Base-by-base conservation (phyloP, 192 early-diverging fungal genomes). In the Entrophospora sp. region DNA sequence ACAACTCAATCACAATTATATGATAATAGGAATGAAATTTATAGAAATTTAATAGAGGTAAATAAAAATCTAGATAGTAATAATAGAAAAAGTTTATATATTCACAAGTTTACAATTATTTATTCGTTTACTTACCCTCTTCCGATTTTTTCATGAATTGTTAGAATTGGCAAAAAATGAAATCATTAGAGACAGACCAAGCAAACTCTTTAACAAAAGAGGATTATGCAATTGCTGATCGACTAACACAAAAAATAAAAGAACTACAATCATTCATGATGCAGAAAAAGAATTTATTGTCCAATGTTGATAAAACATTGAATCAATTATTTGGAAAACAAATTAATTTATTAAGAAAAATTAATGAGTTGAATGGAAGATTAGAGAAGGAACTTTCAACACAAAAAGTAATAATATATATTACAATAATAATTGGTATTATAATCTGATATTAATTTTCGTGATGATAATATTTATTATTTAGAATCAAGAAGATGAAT, bases 21-120 rank as follows among this genome's bases (percentile, higher is more conserved):
- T 45, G 22, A 62, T 3, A 62, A 31, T 18, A 37, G 42, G 10
- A 62, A 62, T 45, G 30, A 28, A 30, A 45, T 62, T 42, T 36
- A 62, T 62, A 42, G 28, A 44, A 28, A 62, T 30, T 62, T 45
- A 5, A 42, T 27, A 16, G 60, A 62, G 60, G 60, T 62, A 32
- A 8, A 3, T 3, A 45, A 18, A 7, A 16, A 35, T 35, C 13
- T 4, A 20, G 14, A 32, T 0, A 35, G 16, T 43, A 18, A 18
- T 16, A 18, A 16, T 61, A 24, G 18, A 20, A 2, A 56, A 35
- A 20, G 7, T 31, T 31, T 9, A 28, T 31, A 9, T 45, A 28
- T 42, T 28, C 1, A 8, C 7, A 61, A n/a, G n/a, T n/a, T n/a
- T n/a, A n/a, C n/a, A n/a, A n/a, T n/a, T n/a, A n/a, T n/a, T n/a